A percentile compares a stretch with the other conserved stretches of the same genome.
Evolutionary conservation across 306 rosid genomes (phyloP).

Genomic region (Boehmeria nivea): DNA sequence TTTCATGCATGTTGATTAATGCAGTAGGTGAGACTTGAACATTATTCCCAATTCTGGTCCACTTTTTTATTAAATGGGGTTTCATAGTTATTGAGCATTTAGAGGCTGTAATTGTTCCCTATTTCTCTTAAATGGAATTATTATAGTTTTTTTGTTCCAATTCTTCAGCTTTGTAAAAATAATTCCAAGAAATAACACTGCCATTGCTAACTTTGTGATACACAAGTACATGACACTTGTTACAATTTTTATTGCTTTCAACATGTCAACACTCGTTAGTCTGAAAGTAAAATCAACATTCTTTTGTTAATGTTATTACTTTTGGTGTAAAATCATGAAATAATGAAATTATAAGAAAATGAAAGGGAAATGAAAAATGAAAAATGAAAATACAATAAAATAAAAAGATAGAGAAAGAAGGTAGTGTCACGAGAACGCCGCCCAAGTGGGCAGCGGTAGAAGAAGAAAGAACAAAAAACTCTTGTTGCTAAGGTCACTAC

Average conservation of each 20-base stretch:
- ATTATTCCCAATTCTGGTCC: conserved; percentile 6
- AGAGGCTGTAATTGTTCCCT: too few relatives aligned
- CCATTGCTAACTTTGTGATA: background rate
- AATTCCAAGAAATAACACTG: background rate
- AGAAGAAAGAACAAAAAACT: too few relatives aligned
- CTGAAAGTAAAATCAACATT: too few relatives aligned
- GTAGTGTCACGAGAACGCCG: conserved; percentile 1
- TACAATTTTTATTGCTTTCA: background rate
- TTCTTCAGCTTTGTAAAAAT: background rate
- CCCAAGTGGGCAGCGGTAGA: too few relatives aligned
- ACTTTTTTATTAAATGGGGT: background rate
- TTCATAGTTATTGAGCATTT: too few relatives aligned
- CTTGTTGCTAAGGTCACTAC: background rate
- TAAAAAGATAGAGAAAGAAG: background rate
- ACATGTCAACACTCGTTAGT: background rate
- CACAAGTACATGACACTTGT: background rate
- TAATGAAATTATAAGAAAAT: too few relatives aligned
- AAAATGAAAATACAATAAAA: too few relatives aligned
- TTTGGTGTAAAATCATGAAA: too few relatives aligned
- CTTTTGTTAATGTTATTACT: too few relatives aligned
- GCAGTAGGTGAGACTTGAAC: background rate
- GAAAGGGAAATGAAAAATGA: too few relatives aligned
- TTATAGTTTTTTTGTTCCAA: background rate
- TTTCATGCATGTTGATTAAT: conserved; percentile 2
- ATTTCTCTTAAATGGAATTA: too few relatives aligned